Percentiles rank a stretch among this genome's conserved stretches.
phyloP scores from a whole-genome alignment of 805 yeast genomes.

The Blastobotrys peoriensis region DNA sequence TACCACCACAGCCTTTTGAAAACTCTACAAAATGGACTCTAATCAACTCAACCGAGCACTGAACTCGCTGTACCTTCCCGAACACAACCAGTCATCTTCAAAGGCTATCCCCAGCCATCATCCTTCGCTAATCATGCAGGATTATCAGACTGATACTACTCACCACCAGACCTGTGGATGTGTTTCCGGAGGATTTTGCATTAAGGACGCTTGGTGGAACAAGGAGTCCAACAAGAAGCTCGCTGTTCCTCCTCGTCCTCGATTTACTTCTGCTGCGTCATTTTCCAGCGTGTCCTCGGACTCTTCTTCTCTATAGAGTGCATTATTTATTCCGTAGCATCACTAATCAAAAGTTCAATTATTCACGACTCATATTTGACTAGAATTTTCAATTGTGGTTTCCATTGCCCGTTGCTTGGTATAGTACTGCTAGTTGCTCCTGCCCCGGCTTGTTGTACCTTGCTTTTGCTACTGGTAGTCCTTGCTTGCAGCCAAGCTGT shows the following conservation, averaged over 20 bases:
- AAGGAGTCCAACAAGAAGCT: slow-evolving; percentile 13
- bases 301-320: slow-evolving; percentile 5
- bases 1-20: too few relatives aligned
- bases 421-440: too few relatives aligned
- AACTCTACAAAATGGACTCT: too few relatives aligned
- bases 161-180: slow-evolving; percentile 38
- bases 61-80: slow-evolving; percentile 46
- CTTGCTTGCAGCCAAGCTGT: too few relatives aligned
- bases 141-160: slow-evolving; percentile 45
- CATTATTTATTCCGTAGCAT: slow-evolving; percentile 2
- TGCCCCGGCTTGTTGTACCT: too few relatives aligned
- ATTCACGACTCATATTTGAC: too few relatives aligned
- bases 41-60: slow-evolving; percentile 34
- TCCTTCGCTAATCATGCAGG: slow-evolving; percentile 55
- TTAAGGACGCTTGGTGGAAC: slow-evolving; percentile 36
- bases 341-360: too few relatives aligned
- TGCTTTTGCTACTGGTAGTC: too few relatives aligned
- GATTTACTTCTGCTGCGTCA: slow-evolving; percentile 1
- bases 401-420: too few relatives aligned
- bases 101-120: slow-evolving; percentile 43
- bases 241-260: slow-evolving; percentile 10
- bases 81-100: slow-evolving; percentile 20
- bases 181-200: slow-evolving; percentile 34
- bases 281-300: slow-evolving; percentile 8
- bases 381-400: too few relatives aligned